Base-by-base conservation (phyloP, 148 eudicot genomes). In the Limonium bicolor region DNA sequence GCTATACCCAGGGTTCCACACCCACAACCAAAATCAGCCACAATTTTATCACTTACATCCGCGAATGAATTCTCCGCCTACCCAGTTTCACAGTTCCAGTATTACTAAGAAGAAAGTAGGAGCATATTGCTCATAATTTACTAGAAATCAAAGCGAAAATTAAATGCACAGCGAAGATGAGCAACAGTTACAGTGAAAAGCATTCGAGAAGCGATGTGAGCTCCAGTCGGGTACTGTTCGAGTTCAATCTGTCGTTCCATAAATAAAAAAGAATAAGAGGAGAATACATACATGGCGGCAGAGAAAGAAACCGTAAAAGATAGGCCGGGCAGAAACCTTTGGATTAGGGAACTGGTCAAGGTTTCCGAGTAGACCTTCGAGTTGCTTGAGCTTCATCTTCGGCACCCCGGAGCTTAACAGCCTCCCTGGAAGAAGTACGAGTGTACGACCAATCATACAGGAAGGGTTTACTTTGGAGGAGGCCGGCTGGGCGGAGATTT, bases 21-120 rank as follows among this genome's bases (percentile, higher is more conserved):
- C 41, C 97, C 97, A 69, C 95, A 90, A 43, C 97, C 97, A 55
- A 90, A 77, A 78, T 90, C 97, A 30, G 97, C 97, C 46, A 90
- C 95, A 30, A 84, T 77, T 59, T 81, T 80, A 49, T 59, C 55
- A 16, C 59, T 51, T 28, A 90, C 68, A 75, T 90, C 95, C 47
- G 80, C 97, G 66, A 64, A 90, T 52, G 97, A 80, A 71, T 73
- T 80, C 53, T 84, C 95, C 2, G 97, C 96, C 94, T 87, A 51
- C 53, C 52, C 57, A 49, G 36, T 27, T 62, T 19, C 30, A 26
- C 7, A 50, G n/a, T 42, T 57, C 9, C 20, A 56, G 39, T 48
- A 23, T 23, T 48, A 52, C 17, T 13, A 10, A 5, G 20, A n/a
- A 17, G 27, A 4, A 50, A 28, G 6, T 39, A 11, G 17, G 4